These are phyloP conservation scores for Calocybe gangraenosa DNA, from an alignment of 768 basidiomycete genomes.

Conservation along the genomic window DNA sequence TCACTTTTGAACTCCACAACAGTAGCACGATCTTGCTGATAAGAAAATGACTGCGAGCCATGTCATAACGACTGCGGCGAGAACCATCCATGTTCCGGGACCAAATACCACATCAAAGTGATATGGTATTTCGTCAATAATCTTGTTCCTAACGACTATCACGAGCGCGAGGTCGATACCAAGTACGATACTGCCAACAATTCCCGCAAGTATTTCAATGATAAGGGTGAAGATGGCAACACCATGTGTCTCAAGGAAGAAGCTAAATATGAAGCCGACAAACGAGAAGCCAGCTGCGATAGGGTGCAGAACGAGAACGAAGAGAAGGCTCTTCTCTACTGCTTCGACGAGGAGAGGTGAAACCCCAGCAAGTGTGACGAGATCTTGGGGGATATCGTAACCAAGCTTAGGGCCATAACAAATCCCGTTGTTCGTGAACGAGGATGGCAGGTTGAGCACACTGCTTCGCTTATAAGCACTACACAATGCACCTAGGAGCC, in stretches of 20 bases:
- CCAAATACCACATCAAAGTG: slow-evolving; percentile 51
- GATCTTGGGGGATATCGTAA: slow-evolving; percentile 52
- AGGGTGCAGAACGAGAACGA: slow-evolving; percentile 67
- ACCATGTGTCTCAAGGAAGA: slow-evolving; percentile 56
- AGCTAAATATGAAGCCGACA: slow-evolving; percentile 43
- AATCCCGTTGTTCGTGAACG: slow-evolving; percentile 33
- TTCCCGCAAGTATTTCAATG: slow-evolving; percentile 48
- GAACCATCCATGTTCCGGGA: slow-evolving; percentile 72
- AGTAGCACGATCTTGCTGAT: slow-evolving; percentile 61
- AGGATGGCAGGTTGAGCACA: slow-evolving; percentile 29
- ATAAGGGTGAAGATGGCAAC: slow-evolving; percentile 58
- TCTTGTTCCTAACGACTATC: slow-evolving; percentile 40
- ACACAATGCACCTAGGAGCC: slow-evolving; percentile 5
- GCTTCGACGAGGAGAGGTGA: slow-evolving; percentile 38
- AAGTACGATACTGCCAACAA: slow-evolving; percentile 52
- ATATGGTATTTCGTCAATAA: slow-evolving; percentile 34
- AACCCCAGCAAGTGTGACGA: slow-evolving; percentile 40
- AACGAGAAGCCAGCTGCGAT: slow-evolving; percentile 58
- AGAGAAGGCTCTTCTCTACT: slow-evolving; percentile 45
- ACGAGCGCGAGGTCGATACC: slow-evolving; percentile 63
- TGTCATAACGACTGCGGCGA: slow-evolving; percentile 47
- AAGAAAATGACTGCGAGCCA: slow-evolving; percentile 63
- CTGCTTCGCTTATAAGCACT: slow-evolving; percentile 14
- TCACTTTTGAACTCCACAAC: slow-evolving; percentile 57
- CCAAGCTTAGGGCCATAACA: slow-evolving; percentile 69